Evolutionary conservation across 164 flowering plant species (phyloP), one percentile per base, ranked within the genome.

Genomic region (Magnolia officinalis): DNA sequence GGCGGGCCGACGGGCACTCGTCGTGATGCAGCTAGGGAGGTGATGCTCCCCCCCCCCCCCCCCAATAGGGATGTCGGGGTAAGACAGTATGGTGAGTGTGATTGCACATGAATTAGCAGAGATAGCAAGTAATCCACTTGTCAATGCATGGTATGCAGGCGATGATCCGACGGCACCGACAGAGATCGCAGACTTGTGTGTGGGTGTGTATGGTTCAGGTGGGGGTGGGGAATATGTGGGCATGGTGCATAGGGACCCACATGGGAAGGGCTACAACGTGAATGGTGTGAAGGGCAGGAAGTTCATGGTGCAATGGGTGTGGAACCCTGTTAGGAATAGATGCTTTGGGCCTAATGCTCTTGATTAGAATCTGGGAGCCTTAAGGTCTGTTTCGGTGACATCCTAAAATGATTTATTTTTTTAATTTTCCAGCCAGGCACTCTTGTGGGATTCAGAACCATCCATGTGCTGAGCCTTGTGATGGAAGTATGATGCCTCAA

Each of bases 331-430:
- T 5, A 82, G 61, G 74, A 87, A 72, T 37, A 80, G 86, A 71
- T 91, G 93, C 78, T 81, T 73, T 85, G 93, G 95, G 3, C 95
- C 95, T 31, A 91, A 90, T 84, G 90, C 93, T 55, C 29, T 85
- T 72, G 86, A 87, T 67, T 88, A 84, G 76, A 31, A 31, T 55
- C 8, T 9, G 16, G 2, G 59, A 55, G 59, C 8, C 59, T 7
- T 55, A 26, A 71, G 49, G 11, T 0, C 59, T 55, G 16, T 5
- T 55, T 1, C 18, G 59, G 16, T 55, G 14, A 10, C 59, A 55
- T 55, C 59, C 16, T 55, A 16, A 55, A 55, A 55, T 55, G 59
- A 16, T 3, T 55, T 55, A 31, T 31, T 31, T 23, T 31, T 31
- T 31, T 31, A 31, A 31, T 1, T 31, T 31, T 31, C 37, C 37